These are phyloP conservation scores for Aspergillus vadensis DNA, from an alignment of 2,329 filamentous ascomycete species.

Conservation along the genomic window DNA sequence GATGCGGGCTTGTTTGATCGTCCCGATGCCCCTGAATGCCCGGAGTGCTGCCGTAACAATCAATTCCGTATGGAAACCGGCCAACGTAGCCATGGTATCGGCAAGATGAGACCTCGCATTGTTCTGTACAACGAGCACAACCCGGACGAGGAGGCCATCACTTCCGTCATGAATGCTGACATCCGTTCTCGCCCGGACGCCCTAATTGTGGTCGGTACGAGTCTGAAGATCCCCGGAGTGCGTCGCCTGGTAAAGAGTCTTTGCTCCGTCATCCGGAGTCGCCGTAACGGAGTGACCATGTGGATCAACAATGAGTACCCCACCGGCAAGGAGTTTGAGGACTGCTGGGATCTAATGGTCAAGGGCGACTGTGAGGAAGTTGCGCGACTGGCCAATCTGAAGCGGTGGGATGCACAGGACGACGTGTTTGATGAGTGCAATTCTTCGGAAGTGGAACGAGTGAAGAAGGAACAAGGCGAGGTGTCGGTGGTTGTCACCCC, in stretches of 20 bases:
- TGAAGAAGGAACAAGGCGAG: slow-evolving; percentile 41
- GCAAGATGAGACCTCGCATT: slow-evolving; percentile 84
- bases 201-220: slow-evolving; percentile 92
- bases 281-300: slow-evolving; percentile 76
- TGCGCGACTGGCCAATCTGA: slow-evolving; percentile 68
- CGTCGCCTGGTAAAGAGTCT: slow-evolving; percentile 86
- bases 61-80: slow-evolving; percentile 74
- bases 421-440: slow-evolving; percentile 48
- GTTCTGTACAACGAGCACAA: slow-evolving; percentile 98
- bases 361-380: slow-evolving; percentile 86
- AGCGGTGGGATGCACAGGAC: slow-evolving; percentile 57
- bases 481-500: slow-evolving; percentile 46
- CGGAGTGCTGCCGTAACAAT: slow-evolving; percentile 73
- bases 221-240: slow-evolving; percentile 91
- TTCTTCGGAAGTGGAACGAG: slow-evolving; percentile 48
- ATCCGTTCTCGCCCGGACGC: slow-evolving; percentile 84
- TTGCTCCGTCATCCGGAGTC: slow-evolving; percentile 80
- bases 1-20: slow-evolving; percentile 79
- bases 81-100: slow-evolving; percentile 91
- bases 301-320: slow-evolving; percentile 95
- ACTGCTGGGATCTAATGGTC: slow-evolving; percentile 91
- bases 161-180: slow-evolving; percentile 83
- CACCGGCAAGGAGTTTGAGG: slow-evolving; percentile 78
- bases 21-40: slow-evolving; percentile 78
- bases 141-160: slow-evolving; percentile 94